Evolutionary conservation across 2,329 filamentous ascomycete genomes (phyloP).

Genomic region (Cladosporium colombiae): DNA sequence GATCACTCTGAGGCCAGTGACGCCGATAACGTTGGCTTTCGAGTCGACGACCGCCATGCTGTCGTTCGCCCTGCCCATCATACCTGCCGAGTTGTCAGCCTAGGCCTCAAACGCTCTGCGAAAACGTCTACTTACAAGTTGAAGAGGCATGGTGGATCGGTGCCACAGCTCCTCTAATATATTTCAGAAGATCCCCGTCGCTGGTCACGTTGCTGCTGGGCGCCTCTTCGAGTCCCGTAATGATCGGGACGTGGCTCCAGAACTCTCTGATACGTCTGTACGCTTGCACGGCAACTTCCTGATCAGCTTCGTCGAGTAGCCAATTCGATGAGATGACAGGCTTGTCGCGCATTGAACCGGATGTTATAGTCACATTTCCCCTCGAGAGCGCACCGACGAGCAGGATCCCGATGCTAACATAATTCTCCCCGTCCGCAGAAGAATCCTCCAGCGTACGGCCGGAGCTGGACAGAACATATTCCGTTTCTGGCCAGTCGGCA

Average conservation of each 20-base stretch:
- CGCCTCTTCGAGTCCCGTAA: conserved; percentile 37
- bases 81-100: conserved; percentile 59
- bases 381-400: conserved; percentile 34
- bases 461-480: conserved; percentile 22
- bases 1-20: conserved; percentile 59
- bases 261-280: conserved; percentile 15
- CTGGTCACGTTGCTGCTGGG: conserved; percentile 46
- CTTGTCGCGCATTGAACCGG: conserved; percentile 26
- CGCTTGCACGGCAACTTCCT: conserved; percentile 31
- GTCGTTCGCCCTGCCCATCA: conserved; percentile 58
- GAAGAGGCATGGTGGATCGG: conserved; percentile 11
- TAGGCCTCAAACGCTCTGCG: conserved; percentile 47
- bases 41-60: conserved; percentile 58
- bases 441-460: not conserved
- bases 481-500: conserved; percentile 29
- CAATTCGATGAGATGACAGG: conserved; percentile 39
- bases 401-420: conserved; percentile 28
- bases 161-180: conserved; percentile 39
- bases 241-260: conserved; percentile 7
- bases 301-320: conserved; percentile 25
- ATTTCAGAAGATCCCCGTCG: conserved; percentile 49
- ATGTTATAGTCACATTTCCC: conserved; percentile 24
- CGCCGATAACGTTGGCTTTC: conserved; percentile 58
- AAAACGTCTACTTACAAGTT: not conserved
- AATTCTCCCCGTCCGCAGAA: not conserved